Evolutionary conservation across 192 early-diverging fungal genomes (phyloP).

Genomic region (Coemansia sp.): DNA sequence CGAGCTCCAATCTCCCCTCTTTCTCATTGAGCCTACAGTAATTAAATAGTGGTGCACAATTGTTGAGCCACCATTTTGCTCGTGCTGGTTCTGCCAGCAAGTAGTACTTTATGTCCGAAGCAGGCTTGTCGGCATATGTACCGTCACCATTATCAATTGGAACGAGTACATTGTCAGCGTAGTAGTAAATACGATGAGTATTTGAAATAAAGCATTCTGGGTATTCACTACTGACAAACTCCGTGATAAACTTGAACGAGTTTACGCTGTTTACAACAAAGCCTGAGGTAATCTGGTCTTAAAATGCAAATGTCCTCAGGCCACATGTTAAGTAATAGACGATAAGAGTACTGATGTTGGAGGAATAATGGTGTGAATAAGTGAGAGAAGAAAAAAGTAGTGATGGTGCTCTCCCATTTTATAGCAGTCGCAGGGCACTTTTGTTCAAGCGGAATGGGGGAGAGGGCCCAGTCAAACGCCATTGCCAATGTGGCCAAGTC

Average conservation of each 20-base stretch:
- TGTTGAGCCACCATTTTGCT: neutral
- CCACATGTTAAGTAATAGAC: neutral
- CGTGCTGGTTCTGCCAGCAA: neutral
- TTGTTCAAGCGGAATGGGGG: neutral
- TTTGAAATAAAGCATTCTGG: neutral
- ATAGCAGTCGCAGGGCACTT: neutral
- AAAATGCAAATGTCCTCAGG: neutral
- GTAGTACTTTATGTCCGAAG: neutral
- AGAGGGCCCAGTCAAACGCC: neutral
- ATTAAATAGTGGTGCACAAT: neutral
- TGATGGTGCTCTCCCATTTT: neutral
- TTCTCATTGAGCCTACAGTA: neutral
- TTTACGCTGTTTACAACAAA: neutral
- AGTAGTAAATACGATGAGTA: conserved; percentile 1
- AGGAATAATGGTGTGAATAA: neutral
- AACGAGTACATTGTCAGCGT: neutral
- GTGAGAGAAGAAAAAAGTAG: neutral
- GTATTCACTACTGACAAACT: neutral
- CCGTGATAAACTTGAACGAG: neutral
- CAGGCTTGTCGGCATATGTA: neutral
- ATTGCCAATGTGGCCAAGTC: neutral
- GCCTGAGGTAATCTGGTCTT: neutral
- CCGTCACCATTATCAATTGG: neutral
- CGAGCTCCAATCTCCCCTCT: neutral
- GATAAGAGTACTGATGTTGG: neutral